Conservation (phyloP, 1,139 yeast species). For the Lodderomyces beijingensis region DNA sequence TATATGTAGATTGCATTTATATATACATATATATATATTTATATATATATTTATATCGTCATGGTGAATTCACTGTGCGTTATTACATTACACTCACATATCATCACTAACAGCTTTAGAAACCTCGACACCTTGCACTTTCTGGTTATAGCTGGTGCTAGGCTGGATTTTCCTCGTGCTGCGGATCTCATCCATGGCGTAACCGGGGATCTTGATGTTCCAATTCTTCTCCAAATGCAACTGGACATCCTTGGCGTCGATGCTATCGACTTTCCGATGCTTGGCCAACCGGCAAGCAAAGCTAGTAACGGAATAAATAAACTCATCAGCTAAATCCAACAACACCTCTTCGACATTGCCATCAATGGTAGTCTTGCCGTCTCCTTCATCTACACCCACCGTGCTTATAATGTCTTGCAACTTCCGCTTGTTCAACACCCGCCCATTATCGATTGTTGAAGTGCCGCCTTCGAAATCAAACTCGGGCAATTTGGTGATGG, state of each 20-base stretch:
- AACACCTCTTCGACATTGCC: constrained; percentile 94
- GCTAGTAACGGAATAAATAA: constrained; percentile 83
- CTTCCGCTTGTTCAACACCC: constrained; percentile 85
- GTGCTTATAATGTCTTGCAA: constrained; percentile 79
- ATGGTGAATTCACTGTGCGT: too few species aligned
- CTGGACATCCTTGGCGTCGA: constrained; percentile 89
- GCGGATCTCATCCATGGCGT: constrained; percentile 88
- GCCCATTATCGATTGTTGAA: constrained; percentile 39
- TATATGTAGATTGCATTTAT: constrained; percentile 1
- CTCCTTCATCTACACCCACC: constrained; percentile 82
- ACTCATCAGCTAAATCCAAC: constrained; percentile 92
- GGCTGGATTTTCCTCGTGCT: constrained; percentile 82
- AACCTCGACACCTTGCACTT: constrained; percentile 37
- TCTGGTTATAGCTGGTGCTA: constrained; percentile 65
- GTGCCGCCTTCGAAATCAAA: constrained; percentile 50
- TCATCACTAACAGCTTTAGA: constrained; percentile 24
- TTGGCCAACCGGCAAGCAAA: constrained; percentile 97
- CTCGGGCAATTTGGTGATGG: constrained; percentile 68
- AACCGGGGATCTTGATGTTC: constrained; percentile 95
- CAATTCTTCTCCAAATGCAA: constrained; percentile 90
- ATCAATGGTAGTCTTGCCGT: constrained; percentile 84
- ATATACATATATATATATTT: constrained; percentile 3
- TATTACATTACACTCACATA: constrained; percentile 4
- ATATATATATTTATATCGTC: too few species aligned
- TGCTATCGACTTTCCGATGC: constrained; percentile 81